These are phyloP conservation scores for Aspergillus sojae DNA, from an alignment of 2,329 filamentous ascomycete genomes.

Conservation along the genomic window DNA sequence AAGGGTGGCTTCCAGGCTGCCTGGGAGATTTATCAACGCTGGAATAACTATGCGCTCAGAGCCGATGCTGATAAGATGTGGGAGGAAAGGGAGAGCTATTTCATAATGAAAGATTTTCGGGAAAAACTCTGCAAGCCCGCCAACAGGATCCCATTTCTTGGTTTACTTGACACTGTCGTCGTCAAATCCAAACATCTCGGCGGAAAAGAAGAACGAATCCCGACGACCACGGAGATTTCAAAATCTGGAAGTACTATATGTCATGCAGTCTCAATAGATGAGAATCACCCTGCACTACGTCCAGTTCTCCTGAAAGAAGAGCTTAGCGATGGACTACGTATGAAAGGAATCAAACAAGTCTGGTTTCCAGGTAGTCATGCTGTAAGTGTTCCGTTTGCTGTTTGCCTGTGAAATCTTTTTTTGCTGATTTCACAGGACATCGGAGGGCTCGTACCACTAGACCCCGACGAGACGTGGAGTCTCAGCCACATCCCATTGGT, in stretches of 20 bases:
- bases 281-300: neutral
- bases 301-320: neutral
- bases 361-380: constrained; percentile 3
- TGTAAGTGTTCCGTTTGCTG: neutral
- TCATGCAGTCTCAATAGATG: constrained; percentile 4
- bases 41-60: neutral
- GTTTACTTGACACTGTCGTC: neutral
- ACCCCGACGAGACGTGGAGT: neutral
- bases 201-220: neutral
- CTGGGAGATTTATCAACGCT: neutral
- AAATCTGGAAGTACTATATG: neutral
- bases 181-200: no score
- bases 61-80: neutral
- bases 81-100: neutral
- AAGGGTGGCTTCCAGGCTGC: neutral
- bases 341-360: constrained; percentile 1
- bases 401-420: no score
- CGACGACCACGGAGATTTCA: neutral
- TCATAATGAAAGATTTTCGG: neutral
- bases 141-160: neutral
- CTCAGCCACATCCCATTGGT: constrained; percentile 3
- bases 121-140: neutral
- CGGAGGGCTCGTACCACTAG: neutral
- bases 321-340: neutral
- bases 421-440: neutral